Evolutionary conservation across 345 rosid genomes (phyloP), one percentile per base, ranked within the genome.

Genomic region (Gossypium stocksii): DNA sequence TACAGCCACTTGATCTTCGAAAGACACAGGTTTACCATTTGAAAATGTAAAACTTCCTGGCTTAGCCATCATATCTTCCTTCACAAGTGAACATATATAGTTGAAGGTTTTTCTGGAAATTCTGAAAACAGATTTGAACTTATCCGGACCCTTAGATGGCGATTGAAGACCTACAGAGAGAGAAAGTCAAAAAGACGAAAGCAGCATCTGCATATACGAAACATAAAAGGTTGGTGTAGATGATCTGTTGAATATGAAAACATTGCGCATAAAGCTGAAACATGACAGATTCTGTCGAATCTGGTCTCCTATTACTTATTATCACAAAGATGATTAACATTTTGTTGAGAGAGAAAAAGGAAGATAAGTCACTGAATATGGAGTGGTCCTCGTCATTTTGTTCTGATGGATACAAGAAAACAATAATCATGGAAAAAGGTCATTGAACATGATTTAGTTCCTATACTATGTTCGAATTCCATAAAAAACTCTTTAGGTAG

Each of bases 51-150:
- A 85, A 63, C 73, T 85, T 16, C 84, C 80, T 0, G 82, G 65
- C 82, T 81, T 89, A 20, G 79, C 78, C 53, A 46, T 73, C 83
- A 86, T 70, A 25, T 85, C 85, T 60, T 85, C 89, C 77, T 82
- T 74, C 76, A 89, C 87, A 19, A 87, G 89, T 29, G 91, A 87
- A 63, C 89, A 85, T 76, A 89, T 67, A 81, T 87, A 86, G 74
- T 79, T 70, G 54, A 87, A 87, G n/a, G 89, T 86, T 83, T 25
- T 83, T 81, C 79, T 67, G 0, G 91, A 83, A 58, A 87, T 81
- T 70, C 78, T 84, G 71, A 87, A 86, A 69, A 78, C 34, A 12
- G 78, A 70, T 81, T 81, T 73, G 74, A 85, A 89, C 54, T 67
- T 75, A 75, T 85, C 83, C 68, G 80, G 68, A 60, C 75, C 80